Percentiles rank a stretch among this genome's conserved stretches.
Conservation (phyloP, 2,329 filamentous ascomycete genomes). For the Dothiorella sarmentorum region DNA sequence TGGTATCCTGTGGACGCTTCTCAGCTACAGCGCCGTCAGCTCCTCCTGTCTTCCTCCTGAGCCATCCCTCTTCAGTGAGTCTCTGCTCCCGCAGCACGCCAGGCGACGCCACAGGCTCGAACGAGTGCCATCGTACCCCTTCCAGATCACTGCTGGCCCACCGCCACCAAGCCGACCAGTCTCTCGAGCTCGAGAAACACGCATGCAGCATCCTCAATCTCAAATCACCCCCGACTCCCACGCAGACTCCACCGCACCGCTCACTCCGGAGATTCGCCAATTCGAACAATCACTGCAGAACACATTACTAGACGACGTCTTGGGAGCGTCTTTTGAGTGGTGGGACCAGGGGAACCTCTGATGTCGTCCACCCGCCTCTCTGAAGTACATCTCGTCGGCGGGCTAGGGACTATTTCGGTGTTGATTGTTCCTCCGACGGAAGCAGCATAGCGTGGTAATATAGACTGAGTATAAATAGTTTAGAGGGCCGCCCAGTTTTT, state of each 20-base stretch:
- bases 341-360: constrained; percentile 9
- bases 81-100: not conserved
- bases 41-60: not conserved
- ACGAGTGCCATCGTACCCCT: not conserved
- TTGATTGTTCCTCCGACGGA: no score
- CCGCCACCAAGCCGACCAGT: not conserved
- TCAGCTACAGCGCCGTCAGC: not conserved
- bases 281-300: constrained; percentile 4
- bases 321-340: constrained; percentile 1
- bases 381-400: no score
- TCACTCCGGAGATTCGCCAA: not conserved
- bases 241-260: not conserved
- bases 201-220: not conserved
- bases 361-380: no score
- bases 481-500: no score
- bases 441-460: no score
- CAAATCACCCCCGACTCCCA: not conserved
- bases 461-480: no score
- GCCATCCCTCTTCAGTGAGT: not conserved
- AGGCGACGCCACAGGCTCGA: not conserved
- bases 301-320: not conserved
- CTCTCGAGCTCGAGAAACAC: not conserved
- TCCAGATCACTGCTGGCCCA: not conserved
- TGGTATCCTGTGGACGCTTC: not conserved
- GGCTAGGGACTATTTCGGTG: no score